Evolutionary conservation across 257 asterid species (phyloP), one percentile per base, ranked within the genome.

Genomic region (Lantana camara): DNA sequence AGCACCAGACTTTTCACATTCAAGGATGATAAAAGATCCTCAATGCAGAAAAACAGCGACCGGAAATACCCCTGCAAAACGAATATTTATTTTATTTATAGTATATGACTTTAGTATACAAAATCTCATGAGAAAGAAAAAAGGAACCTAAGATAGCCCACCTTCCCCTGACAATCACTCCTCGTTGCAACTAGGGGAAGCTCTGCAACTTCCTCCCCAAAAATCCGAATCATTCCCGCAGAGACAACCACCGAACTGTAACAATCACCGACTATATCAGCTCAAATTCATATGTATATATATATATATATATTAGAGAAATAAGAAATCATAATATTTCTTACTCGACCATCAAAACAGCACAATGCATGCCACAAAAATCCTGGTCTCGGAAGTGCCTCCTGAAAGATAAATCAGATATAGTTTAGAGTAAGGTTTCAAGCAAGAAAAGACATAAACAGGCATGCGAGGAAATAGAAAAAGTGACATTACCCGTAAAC

Each of bases 151-250:
- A 22, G n/a, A 37, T 12, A 64, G 4, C 73, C 23, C 22, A 87
- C 97, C 94, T 80, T 83, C 69, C 96, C 93, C 68, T 89, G 94
- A 64, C 53, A 75, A 37, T 69, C 74, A 14, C 65, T 66, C 60
- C 75, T 60, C 3, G 98, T 93, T 3, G 98, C 98, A 51, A 89
- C 98, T 24, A 93, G 69, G 13, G 98, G 98, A 40, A 89, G 85
- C 78, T 93, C 97, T 0, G 95, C 98, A 27, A 87, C 75, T 71
- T 87, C 95, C 78, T 76, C 78, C 7, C 98, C 97, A 46, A 85
- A 89, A 27, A 89, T 59, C 37, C 98, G 95, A 32, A 93, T 56
- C 10, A 87, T 69, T n/a, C 84, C 98, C 44, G 88, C 94, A 59
- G 90, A 87, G 14, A 87, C 97, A 32, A 93, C 90, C 38, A 7